A percentile compares a stretch with the other conserved stretches of the same genome.
phyloP scores from a whole-genome alignment of 169 alveolate species.

The Plasmodium coatneyi region DNA sequence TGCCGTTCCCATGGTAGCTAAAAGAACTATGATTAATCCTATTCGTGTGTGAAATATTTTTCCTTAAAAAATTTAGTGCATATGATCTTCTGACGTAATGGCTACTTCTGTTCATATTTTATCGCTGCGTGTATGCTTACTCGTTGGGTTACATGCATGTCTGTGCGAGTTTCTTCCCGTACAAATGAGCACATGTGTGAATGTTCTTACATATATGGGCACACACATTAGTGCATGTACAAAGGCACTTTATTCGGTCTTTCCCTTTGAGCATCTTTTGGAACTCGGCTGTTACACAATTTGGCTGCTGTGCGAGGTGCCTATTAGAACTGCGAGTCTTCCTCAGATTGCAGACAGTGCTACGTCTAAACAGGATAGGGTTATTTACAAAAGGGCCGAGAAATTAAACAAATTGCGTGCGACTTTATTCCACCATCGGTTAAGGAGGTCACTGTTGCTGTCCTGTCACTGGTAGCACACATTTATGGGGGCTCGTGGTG shows the following conservation, averaged over 20 bases:
- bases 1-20: neutral
- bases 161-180: neutral
- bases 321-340: neutral
- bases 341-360: neutral
- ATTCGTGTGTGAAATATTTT: neutral
- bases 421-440: neutral
- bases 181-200: neutral
- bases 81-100: constrained; percentile 7
- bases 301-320: neutral
- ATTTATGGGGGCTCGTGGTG: neutral
- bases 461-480: neutral
- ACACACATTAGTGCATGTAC: neutral
- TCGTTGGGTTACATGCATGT: neutral
- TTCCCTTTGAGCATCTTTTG: constrained; percentile 1
- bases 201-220: neutral
- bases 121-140: neutral
- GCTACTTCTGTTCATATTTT: constrained; percentile 17
- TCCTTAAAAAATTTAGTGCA: constrained; percentile 6
- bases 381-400: neutral
- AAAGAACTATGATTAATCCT: constrained; percentile 1
- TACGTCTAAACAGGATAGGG: neutral
- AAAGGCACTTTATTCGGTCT: neutral
- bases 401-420: neutral
- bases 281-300: neutral
- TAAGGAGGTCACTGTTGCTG: neutral